These are phyloP conservation scores for Pterula multifida DNA, from an alignment of 1,284 basidiomycete species.

Conservation along the genomic window DNA sequence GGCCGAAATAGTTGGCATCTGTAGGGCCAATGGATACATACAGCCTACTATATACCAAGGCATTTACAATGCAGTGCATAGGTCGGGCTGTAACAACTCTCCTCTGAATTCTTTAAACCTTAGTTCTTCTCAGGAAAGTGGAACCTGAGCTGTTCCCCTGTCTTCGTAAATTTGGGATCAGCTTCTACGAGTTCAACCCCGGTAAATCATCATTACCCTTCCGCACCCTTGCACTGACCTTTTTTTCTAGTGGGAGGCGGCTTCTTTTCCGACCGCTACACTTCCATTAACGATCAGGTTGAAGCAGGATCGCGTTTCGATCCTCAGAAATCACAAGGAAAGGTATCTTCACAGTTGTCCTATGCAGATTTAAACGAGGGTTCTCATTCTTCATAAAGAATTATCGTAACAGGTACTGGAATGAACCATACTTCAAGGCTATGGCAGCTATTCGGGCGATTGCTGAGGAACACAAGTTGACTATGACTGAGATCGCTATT, in stretches of 20 bases:
- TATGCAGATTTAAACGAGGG: conserved; percentile 10
- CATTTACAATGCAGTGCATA: conserved; percentile 29
- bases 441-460: conserved; percentile 24
- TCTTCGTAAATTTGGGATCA: conserved; percentile 29
- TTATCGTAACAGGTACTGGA: conserved; percentile 26
- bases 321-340: conserved; percentile 19
- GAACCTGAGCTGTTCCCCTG: conserved; percentile 29
- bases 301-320: conserved; percentile 31
- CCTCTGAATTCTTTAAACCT: too few species aligned
- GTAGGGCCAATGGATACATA: conserved; percentile 21
- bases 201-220: too few species aligned
- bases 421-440: conserved; percentile 35
- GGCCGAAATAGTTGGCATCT: conserved; percentile 20
- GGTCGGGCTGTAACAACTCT: conserved; percentile 30
- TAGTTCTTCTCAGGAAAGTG: conserved; percentile 36
- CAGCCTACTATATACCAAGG: conserved; percentile 7
- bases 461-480: conserved; percentile 28
- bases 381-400: not conserved
- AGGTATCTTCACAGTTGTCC: conserved; percentile 14
- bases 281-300: conserved; percentile 30
- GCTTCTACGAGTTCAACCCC: conserved; percentile 25
- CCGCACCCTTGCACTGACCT: too few species aligned
- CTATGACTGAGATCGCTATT: conserved; percentile 35
- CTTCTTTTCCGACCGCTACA: conserved; percentile 21
- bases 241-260: conserved; percentile 57